Percentiles rank a stretch among this genome's conserved stretches.
Evolutionary conservation across 768 basidiomycete species (phyloP).

Genomic region (Amanita pallidorosea): DNA sequence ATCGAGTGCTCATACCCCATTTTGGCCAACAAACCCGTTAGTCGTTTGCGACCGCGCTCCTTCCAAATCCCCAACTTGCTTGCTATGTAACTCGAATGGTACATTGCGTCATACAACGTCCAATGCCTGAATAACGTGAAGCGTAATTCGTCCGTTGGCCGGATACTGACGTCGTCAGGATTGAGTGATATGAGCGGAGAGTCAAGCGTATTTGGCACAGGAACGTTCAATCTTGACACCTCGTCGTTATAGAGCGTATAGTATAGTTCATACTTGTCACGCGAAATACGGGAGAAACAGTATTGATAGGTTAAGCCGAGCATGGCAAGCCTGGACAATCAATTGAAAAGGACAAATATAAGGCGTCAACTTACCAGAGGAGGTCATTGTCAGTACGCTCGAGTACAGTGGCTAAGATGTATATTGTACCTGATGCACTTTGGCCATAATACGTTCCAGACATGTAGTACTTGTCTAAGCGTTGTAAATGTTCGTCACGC

Average conservation of each 20-base stretch:
- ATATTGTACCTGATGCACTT: constrained; percentile 82
- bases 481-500: constrained; percentile 47
- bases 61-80: constrained; percentile 95
- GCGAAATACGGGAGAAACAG: constrained; percentile 76
- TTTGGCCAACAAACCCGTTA: constrained; percentile 90
- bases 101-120: constrained; percentile 98
- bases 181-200: constrained; percentile 36
- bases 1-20: constrained; percentile 68
- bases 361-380: constrained; percentile 55
- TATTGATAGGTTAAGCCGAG: constrained; percentile 93
- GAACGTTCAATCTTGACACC: constrained; percentile 82
- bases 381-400: constrained; percentile 91
- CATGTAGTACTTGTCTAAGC: constrained; percentile 74
- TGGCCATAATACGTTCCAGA: constrained; percentile 83
- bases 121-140: constrained; percentile 96
- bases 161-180: constrained; percentile 79
- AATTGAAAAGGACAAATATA: constrained; percentile 1
- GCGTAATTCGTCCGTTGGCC: constrained; percentile 79
- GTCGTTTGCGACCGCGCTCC: constrained; percentile 79
- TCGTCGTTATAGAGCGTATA: constrained; percentile 81
- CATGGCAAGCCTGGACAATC: constrained; percentile 67
- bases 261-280: constrained; percentile 73
- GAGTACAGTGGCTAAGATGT: constrained; percentile 81
- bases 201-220: constrained; percentile 27
- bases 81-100: constrained; percentile 93